These are phyloP conservation scores for Corylus americana DNA, from an alignment of 306 rosid genomes.

Conservation along the genomic window DNA sequence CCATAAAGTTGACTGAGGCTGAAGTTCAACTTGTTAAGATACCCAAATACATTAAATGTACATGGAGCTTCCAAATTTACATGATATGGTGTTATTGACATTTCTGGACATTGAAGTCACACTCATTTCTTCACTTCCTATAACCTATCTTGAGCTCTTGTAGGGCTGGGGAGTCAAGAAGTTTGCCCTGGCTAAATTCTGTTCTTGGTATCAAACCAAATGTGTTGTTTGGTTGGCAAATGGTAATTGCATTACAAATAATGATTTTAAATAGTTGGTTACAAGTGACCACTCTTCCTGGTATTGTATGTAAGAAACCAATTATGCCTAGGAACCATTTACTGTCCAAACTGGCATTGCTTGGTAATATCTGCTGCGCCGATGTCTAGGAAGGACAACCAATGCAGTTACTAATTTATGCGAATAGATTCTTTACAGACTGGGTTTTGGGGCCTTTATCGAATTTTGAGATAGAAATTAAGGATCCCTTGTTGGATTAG, in stretches of 20 bases:
- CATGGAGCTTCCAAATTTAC: neutral
- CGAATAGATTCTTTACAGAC: neutral
- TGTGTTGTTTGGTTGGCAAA: neutral
- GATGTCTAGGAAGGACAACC: neutral
- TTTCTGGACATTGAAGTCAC: neutral
- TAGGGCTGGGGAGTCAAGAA: neutral
- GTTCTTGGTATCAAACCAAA: neutral
- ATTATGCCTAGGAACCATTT: neutral
- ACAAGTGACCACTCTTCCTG: neutral
- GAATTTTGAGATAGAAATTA: neutral
- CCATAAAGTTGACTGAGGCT: neutral
- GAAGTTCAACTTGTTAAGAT: neutral
- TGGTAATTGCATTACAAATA: neutral
- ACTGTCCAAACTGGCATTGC: neutral
- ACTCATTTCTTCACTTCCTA: neutral
- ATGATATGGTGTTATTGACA: neutral
- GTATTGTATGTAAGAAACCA: neutral
- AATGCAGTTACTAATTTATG: neutral
- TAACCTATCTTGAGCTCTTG: neutral
- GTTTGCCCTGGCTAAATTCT: neutral
- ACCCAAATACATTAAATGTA: neutral
- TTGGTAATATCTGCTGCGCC: neutral
- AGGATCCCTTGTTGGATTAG: slow-evolving; percentile 1
- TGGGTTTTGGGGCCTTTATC: neutral
- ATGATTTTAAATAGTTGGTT: neutral